Evolutionary conservation across 768 basidiomycete species (phyloP), one percentile per base, ranked within the genome.

Genomic region (Candolleomyces aberdarensis): DNA sequence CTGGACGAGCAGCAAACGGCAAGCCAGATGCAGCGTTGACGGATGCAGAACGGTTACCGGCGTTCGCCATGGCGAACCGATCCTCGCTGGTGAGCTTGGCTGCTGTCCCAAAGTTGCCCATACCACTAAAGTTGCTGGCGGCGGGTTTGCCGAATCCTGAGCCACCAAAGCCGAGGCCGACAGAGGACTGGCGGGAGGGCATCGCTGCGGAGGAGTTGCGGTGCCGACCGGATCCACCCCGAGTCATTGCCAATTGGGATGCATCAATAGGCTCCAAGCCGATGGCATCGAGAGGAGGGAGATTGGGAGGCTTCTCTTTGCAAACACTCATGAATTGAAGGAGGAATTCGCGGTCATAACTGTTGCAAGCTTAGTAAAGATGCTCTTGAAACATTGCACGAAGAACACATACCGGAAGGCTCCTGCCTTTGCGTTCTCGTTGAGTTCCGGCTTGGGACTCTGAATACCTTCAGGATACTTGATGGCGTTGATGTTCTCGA

Each of bases 271-370:
- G 89, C 69, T 95, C 94, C 56, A 98, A 85, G 58, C 96, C 96
- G 67, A 98, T 89, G 10, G 89, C 88, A 65, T 94, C 94, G 58
- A 98, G 83, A 62, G 93, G 85, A 44, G 94, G 94, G 29, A 98
- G 87, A 58, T 84, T 81, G 57, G 92, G 94, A 3, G 97, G 96
- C 74, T 95, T 96, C 77, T 98, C 96, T 73, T 87, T 92, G 82
- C 97, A 99, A 62, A 96, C 76, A 22, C 78, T 75, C 92, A 97
- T 95, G 78, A 99, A 99, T 71, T 99, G 96, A 61, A 99, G 76
- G 26, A 99, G 83, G 86, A 99, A 99, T 19, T 96, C 94, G 40
- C 96, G 94, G 72, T 98, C 94, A 72, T 99, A 99, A 69, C 96
- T 94, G 63, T 26, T 26, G 26, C 22, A 65, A 41, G 62, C 14